phyloP scores from a whole-genome alignment of 208 protist genomes.

The Vickermania spadyakhi region DNA sequence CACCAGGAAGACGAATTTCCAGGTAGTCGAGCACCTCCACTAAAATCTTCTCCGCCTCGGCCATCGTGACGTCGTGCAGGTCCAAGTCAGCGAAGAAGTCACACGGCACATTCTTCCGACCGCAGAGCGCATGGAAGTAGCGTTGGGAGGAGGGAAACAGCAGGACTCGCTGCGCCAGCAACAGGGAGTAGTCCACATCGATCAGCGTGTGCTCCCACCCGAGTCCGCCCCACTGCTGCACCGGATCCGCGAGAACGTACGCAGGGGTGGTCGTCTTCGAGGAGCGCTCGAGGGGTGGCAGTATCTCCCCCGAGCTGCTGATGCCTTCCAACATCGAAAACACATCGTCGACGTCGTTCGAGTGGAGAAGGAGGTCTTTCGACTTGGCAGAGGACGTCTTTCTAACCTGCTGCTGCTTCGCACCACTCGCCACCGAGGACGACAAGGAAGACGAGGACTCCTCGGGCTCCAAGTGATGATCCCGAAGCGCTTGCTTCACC shows the following conservation, averaged over 20 bases:
- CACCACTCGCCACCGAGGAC: not conserved
- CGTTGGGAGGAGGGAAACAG: conserved; percentile 49
- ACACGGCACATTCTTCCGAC: conserved; percentile 69
- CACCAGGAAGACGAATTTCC: conserved; percentile 56
- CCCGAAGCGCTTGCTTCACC: conserved; percentile 11
- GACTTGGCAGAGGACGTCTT: conserved; percentile 1
- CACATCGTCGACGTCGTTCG: too few species aligned
- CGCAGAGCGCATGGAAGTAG: conserved; percentile 62
- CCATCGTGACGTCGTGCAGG: conserved; percentile 27
- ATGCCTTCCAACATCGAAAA: conserved; percentile 28
- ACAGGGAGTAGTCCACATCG: conserved; percentile 35
- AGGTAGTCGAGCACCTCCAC: conserved; percentile 72
- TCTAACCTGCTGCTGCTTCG: not conserved
- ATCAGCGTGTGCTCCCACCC: conserved; percentile 23
- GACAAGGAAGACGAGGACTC: not conserved
- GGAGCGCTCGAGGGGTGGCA: not conserved
- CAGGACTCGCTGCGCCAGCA: conserved; percentile 62
- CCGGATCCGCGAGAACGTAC: not conserved
- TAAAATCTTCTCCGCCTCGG: conserved; percentile 33
- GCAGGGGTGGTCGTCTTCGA: not conserved
- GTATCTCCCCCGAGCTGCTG: conserved; percentile 13
- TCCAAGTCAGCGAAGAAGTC: conserved; percentile 82
- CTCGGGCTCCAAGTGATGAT: conserved; percentile 10
- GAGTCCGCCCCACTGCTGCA: conserved; percentile 7
- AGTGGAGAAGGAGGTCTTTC: too few species aligned